Base-by-base conservation (phyloP, 2,329 filamentous ascomycete species). In the Sporothrix curviconia region DNA sequence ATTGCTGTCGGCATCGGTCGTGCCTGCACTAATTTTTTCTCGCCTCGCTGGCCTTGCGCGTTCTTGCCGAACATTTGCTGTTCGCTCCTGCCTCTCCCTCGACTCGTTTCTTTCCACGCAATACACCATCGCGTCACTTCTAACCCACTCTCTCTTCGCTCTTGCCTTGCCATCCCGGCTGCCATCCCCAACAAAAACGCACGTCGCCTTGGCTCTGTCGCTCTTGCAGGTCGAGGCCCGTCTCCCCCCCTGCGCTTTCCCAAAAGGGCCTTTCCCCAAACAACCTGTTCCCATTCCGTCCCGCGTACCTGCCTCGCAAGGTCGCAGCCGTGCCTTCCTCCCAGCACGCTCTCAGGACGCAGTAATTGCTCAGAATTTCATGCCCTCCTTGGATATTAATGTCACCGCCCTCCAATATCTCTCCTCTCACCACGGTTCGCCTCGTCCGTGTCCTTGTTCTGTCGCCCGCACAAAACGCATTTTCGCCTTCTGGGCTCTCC, bases 321-420 rank as follows among this genome's bases (percentile, higher is more conserved):
- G 32, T 40, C 32, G 34, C 44, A 40, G 42, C 54, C 54, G 54
- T 32, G 28, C 32, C 54, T 47, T 56, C 34, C 46, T 32, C 46
- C n/a, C n/a, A n/a, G n/a, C n/a, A n/a, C n/a, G n/a, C n/a, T n/a
- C n/a, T n/a, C n/a, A n/a, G n/a, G n/a, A n/a, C n/a, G n/a, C n/a
- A n/a, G n/a, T n/a, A n/a, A n/a, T n/a, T n/a, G n/a, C n/a, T n/a
- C n/a, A n/a, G n/a, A n/a, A n/a, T n/a, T n/a, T n/a, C n/a, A n/a
- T n/a, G n/a, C n/a, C n/a, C n/a, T n/a, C n/a, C n/a, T n/a, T n/a
- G n/a, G n/a, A n/a, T n/a, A n/a, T n/a, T n/a, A n/a, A n/a, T n/a
- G n/a, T n/a, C n/a, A n/a, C n/a, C n/a, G n/a, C n/a, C n/a, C n/a
- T 46, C 43, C 43, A 32, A 28, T 40, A 19, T 19, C 37, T 14